Evolutionary conservation across 2,329 filamentous ascomycete genomes (phyloP).

Genomic region (Talaromyces albobiverticillius): DNA sequence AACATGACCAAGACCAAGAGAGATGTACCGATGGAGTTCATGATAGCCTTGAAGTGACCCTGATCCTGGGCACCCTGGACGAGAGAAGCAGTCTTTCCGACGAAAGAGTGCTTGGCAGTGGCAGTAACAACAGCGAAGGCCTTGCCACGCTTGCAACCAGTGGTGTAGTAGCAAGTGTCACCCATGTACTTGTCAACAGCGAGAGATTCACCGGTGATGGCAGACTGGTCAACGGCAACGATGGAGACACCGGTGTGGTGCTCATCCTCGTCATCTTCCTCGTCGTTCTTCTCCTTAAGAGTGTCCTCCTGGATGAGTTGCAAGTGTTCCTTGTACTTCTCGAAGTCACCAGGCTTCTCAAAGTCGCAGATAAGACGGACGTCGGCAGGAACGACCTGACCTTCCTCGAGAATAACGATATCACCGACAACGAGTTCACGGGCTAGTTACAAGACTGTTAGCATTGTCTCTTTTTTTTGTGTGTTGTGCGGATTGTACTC

Average conservation of each 20-base stretch:
- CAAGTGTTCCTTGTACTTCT: constrained; percentile 58
- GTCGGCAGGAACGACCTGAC: constrained; percentile 64
- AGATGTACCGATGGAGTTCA: constrained; percentile 70
- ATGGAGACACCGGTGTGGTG: constrained; percentile 60
- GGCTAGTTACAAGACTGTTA: neutral
- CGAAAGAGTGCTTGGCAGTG: constrained; percentile 66
- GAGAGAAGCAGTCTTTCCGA: constrained; percentile 67
- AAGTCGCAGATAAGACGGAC: constrained; percentile 67
- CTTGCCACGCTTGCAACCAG: constrained; percentile 72
- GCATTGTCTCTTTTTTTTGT: neutral
- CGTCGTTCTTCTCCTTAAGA: constrained; percentile 49
- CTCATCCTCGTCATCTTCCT: constrained; percentile 54
- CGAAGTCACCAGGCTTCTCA: constrained; percentile 61
- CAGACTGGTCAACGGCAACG: constrained; percentile 69
- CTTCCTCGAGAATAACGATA: constrained; percentile 67
- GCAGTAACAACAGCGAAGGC: constrained; percentile 64
- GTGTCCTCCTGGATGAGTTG: constrained; percentile 55
- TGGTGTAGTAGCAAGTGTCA: constrained; percentile 70
- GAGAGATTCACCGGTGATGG: constrained; percentile 72
- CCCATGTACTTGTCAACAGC: constrained; percentile 60
- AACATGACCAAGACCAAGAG: constrained; percentile 69
- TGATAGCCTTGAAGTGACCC: constrained; percentile 73
- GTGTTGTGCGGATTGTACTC: neutral
- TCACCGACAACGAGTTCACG: constrained; percentile 70
- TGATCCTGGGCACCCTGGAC: constrained; percentile 70